These are phyloP conservation scores for Myxozyma vanderwaltii DNA, from an alignment of 805 yeast genomes.

Conservation along the genomic window DNA sequence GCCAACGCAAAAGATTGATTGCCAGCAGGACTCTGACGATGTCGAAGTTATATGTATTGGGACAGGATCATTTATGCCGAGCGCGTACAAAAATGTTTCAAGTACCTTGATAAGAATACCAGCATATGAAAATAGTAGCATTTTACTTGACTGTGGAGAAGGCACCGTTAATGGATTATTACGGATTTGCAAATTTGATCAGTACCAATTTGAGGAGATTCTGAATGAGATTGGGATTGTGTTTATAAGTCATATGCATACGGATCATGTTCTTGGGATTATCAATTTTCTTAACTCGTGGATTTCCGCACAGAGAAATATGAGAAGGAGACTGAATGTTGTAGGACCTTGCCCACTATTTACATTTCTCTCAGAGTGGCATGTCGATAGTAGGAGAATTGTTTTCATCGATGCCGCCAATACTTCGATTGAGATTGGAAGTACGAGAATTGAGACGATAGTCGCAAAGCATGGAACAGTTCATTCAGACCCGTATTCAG, in stretches of 20 bases:
- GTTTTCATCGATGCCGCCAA: conserved; percentile 6
- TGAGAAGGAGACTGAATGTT: conserved; percentile 50
- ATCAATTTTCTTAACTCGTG: conserved; percentile 60
- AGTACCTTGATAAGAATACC: conserved; percentile 66
- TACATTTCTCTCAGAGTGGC: conserved; percentile 9
- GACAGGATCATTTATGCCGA: conserved; percentile 90
- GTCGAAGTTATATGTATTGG: conserved; percentile 79
- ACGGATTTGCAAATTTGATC: conserved; percentile 56
- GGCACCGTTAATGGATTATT: conserved; percentile 74
- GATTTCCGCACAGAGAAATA: conserved; percentile 32
- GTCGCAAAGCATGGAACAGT: conserved; percentile 1
- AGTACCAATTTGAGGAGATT: conserved; percentile 47
- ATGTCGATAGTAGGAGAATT: background rate
- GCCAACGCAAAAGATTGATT: background rate
- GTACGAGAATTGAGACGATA: background rate
- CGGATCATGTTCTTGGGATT: conserved; percentile 93
- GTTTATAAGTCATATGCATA: conserved; percentile 87
- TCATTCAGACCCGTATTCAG: conserved; percentile 4
- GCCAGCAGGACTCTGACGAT: background rate
- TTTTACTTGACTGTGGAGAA: conserved; percentile 90
- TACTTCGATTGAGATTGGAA: background rate
- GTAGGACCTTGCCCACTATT: conserved; percentile 56
- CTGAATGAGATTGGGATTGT: conserved; percentile 65
- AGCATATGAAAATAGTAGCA: background rate
- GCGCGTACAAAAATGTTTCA: conserved; percentile 79